phyloP scores from a whole-genome alignment of 176 grass and related monocot species.

The Bothriochloa decipiens region DNA sequence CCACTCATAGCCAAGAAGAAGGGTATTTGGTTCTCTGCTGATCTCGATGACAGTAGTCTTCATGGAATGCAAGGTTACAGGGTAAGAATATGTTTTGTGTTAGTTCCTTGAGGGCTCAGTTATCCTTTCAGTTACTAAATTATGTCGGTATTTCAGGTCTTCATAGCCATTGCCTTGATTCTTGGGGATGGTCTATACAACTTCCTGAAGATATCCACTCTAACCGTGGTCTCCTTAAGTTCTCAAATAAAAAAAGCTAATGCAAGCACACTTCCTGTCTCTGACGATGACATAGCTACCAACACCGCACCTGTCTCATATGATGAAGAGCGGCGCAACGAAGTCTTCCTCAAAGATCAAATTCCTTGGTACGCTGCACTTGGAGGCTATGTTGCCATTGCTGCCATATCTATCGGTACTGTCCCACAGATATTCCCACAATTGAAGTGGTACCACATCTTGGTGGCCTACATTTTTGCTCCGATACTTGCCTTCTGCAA shows the following conservation, averaged over 20 bases:
- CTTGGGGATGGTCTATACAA: slow-evolving; percentile 28
- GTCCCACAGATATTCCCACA: slow-evolving; percentile 57
- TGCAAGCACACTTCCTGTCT: slow-evolving; percentile 15
- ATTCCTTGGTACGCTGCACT: slow-evolving; percentile 41
- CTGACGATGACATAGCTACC: neutral
- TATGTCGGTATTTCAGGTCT: neutral
- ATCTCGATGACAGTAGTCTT: slow-evolving; percentile 37
- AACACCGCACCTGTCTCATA: slow-evolving; percentile 1
- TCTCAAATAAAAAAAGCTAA: slow-evolving; percentile 29
- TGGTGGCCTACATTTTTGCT: slow-evolving; percentile 34
- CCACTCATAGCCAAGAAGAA: slow-evolving; percentile 53
- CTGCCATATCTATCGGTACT: slow-evolving; percentile 43
- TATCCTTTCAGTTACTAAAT: slow-evolving; percentile 28
- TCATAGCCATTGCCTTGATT: slow-evolving; percentile 25
- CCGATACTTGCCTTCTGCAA: slow-evolving; percentile 24
- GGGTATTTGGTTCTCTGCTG: slow-evolving; percentile 42
- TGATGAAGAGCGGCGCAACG: slow-evolving; percentile 44
- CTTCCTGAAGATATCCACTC: slow-evolving; percentile 9
- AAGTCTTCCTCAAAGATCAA: slow-evolving; percentile 52
- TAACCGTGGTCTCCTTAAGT: slow-evolving; percentile 26
- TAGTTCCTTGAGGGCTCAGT: neutral
- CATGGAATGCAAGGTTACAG: slow-evolving; percentile 59
- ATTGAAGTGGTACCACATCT: slow-evolving; percentile 19
- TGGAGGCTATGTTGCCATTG: slow-evolving; percentile 38
- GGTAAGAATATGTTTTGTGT: slow-evolving; percentile 28